These are phyloP conservation scores for Melastoma candidum DNA, from an alignment of 441 rosid species.

Conservation along the genomic window DNA sequence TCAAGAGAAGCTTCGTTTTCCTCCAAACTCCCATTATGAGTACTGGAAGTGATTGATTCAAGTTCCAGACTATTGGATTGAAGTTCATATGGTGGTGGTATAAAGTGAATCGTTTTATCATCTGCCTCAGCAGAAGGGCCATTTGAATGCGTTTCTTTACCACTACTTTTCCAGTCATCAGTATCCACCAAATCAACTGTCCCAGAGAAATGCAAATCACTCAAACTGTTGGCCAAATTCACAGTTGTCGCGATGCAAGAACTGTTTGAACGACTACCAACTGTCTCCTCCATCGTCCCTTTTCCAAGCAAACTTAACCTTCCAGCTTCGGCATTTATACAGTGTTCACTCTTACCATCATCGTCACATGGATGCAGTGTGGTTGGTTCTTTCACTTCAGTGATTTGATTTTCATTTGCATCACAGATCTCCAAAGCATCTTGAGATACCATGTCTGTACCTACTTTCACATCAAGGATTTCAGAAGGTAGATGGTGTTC, in stretches of 20 bases:
- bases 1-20: too few relatives aligned
- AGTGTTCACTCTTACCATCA: conserved; percentile 7
- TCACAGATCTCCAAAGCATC: conserved; percentile 12
- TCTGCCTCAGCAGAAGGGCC: too few relatives aligned
- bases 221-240: conserved; percentile 7
- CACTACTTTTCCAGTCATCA: too few relatives aligned
- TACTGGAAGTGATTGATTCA: too few relatives aligned
- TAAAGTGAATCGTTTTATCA: too few relatives aligned
- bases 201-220: too few relatives aligned
- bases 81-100: too few relatives aligned
- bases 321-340: conserved; percentile 14
- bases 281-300: conserved; percentile 13
- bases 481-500: conserved; percentile 18
- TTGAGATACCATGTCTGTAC: conserved; percentile 28
- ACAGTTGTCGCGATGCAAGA: conserved; percentile 7
- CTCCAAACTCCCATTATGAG: too few relatives aligned
- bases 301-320: conserved; percentile 9
- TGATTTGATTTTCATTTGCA: conserved; percentile 11
- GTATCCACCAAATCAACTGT: too few relatives aligned
- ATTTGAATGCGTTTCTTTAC: too few relatives aligned
- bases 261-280: conserved; percentile 10
- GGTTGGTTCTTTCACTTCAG: conserved; percentile 9
- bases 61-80: too few relatives aligned
- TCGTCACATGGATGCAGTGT: conserved; percentile 9
- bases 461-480: conserved; percentile 28